Evolutionary conservation across 2,329 filamentous ascomycete species (phyloP), one percentile per base, ranked within the genome.

Genomic region (Aspergillus pseudonomiae): DNA sequence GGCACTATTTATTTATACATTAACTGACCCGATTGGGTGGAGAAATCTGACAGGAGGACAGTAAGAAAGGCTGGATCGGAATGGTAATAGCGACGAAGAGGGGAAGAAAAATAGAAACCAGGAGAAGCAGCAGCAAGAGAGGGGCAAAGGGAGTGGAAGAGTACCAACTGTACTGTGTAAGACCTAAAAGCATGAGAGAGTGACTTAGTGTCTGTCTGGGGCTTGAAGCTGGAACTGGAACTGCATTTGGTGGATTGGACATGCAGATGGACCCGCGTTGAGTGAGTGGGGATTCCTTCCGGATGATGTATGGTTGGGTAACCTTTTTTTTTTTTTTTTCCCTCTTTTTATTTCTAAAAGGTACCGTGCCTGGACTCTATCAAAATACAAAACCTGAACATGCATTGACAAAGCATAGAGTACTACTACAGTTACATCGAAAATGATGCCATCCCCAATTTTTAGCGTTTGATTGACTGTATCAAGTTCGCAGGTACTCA

Each of bases 71-170:
- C 5, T 21, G 55, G 4, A 19, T 34, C 26, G 19, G 26, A 26
- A 12, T 50, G 30, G 30, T 41, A 36, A 24, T 56, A 50, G 48
- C 34, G 32, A 52, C 39, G n/a, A 41, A 60, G 53, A 50, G 63
- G 53, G 56, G 50, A 57, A 63, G 57, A 14, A 36, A 36, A 36
- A 14, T 36, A 36, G 34, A 36, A 36, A 36, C 34, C 34, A 14
- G 14, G 41, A 63, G 62, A 61, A 63, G 57, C 32, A 55, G 32
- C 36, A 61, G 61, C 64, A 57, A 58, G 26, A 50, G 54, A 48
- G 30, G 54, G 26, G 26, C 14, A 53, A 24, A 34, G 45, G 32
- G 39, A 19, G 39, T 41, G 39, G n/a, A 30, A 30, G 48, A 52
- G 26, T 16, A 30, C 26, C 24, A 28, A 28, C 26, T 28, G 26